These are phyloP conservation scores for Melaleuca alternifolia DNA, from an alignment of 345 rosid species.

Conservation along the genomic window DNA sequence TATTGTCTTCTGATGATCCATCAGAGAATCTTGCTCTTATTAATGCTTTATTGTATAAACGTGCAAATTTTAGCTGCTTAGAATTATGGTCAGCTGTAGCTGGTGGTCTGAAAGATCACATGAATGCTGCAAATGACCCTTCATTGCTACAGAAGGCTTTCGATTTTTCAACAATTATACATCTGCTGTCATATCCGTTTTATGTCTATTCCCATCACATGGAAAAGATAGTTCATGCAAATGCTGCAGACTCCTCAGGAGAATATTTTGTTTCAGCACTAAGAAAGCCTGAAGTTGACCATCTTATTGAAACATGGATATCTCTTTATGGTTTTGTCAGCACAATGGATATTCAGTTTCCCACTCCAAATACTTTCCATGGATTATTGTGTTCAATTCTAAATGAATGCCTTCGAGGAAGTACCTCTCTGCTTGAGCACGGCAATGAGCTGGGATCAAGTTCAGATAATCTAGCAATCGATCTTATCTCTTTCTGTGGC, in stretches of 20 bases:
- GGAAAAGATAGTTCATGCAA: neutral
- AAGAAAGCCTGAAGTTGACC: slow-evolving; percentile 17
- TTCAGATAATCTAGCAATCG: slow-evolving; percentile 4
- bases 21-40: slow-evolving; percentile 19
- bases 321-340: slow-evolving; percentile 26
- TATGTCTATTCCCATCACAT: slow-evolving; percentile 5
- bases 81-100: slow-evolving; percentile 31
- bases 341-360: slow-evolving; percentile 1
- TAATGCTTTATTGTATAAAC: slow-evolving; percentile 19
- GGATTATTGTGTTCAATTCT: slow-evolving; percentile 19
- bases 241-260: slow-evolving; percentile 5
- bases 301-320: slow-evolving; percentile 29
- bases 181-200: slow-evolving; percentile 40
- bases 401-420: slow-evolving; percentile 12
- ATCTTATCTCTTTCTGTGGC: slow-evolving; percentile 17
- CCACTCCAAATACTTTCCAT: slow-evolving; percentile 8
- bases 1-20: slow-evolving; percentile 22
- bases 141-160: slow-evolving; percentile 7
- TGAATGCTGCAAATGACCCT: slow-evolving; percentile 14
- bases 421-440: slow-evolving; percentile 4
- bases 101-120: slow-evolving; percentile 20
- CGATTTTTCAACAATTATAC: slow-evolving; percentile 7
- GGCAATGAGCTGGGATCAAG: slow-evolving; percentile 8
- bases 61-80: slow-evolving; percentile 8
- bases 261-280: slow-evolving; percentile 3